phyloP scores from a whole-genome alignment of 1,139 yeast species.

The Saccharomyces hybrid region DNA sequence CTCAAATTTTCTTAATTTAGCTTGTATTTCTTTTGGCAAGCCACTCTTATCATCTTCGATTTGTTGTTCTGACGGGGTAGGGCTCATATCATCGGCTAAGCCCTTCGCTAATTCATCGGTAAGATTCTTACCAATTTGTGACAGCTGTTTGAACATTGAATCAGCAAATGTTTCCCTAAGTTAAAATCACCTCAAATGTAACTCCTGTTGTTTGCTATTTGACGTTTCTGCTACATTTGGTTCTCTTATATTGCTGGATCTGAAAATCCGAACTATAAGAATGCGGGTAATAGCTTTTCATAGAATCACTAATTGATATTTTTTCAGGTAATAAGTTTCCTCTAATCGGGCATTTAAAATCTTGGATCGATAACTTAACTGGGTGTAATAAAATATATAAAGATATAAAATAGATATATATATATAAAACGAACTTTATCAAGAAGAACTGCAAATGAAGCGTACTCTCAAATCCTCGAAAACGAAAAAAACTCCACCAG shows the following conservation, averaged over 20 bases:
- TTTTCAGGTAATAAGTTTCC: background rate
- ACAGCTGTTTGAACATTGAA: constrained; percentile 51
- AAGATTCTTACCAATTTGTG: constrained; percentile 58
- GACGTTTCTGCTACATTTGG: background rate
- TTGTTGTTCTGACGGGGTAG: constrained; percentile 15
- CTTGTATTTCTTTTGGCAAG: constrained; percentile 48
- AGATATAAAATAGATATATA: background rate
- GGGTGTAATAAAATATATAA: background rate
- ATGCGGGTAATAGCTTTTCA: background rate
- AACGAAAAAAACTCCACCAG: background rate
- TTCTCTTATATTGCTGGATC: background rate
- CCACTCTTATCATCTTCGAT: constrained; percentile 32
- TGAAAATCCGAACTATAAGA: background rate
- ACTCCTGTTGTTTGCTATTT: background rate
- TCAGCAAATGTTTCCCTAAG: background rate
- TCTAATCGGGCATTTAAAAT: background rate
- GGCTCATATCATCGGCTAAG: constrained; percentile 23
- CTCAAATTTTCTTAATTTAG: constrained; percentile 66
- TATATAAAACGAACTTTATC: background rate
- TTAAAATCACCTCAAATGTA: background rate
- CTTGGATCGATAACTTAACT: background rate
- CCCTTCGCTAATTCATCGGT: constrained; percentile 47
- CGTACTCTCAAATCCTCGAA: background rate
- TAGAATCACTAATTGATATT: background rate
- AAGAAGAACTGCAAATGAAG: background rate